Conservation (phyloP, 192 early-diverging fungal genomes). For the Backusella morwellensis region DNA sequence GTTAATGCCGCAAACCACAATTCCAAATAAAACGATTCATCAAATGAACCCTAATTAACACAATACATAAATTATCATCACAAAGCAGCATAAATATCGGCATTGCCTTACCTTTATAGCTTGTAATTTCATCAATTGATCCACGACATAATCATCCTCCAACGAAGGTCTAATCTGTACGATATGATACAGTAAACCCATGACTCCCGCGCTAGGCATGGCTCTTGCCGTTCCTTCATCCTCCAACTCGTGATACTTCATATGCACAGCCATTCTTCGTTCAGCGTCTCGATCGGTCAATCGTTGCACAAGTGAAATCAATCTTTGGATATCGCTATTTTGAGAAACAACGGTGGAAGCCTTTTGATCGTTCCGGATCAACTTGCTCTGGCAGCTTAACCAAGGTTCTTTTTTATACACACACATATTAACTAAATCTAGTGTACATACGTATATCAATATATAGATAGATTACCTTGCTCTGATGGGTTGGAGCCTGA, state of each 20-base stretch:
- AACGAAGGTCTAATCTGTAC: constrained; percentile 35
- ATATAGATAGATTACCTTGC: not conserved
- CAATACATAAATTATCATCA: no score
- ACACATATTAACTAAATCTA: not conserved
- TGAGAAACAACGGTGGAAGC: constrained; percentile 5
- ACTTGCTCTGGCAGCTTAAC: constrained; percentile 13
- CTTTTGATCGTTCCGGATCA: constrained; percentile 9
- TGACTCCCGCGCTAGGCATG: constrained; percentile 41
- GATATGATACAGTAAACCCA: constrained; percentile 39
- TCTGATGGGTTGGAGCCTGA: not conserved
- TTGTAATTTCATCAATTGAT: constrained; percentile 33
- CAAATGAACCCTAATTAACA: constrained; percentile 31
- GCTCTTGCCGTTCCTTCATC: constrained; percentile 43
- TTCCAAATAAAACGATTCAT: constrained; percentile 43
- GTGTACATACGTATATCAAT: not conserved
- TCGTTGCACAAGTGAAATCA: constrained; percentile 22
- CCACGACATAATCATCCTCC: constrained; percentile 31
- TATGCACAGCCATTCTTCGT: constrained; percentile 31
- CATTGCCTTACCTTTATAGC: constrained; percentile 25
- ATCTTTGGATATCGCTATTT: constrained; percentile 26
- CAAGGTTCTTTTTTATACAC: constrained; percentile 14
- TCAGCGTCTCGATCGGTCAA: constrained; percentile 30
- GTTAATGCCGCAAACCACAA: constrained; percentile 41
- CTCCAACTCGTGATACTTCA: constrained; percentile 41
- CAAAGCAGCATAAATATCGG: no score